Conservation (phyloP, 2,329 filamentous ascomycete species). For the Ophiocordyceps polyrhachis-furcata region DNA sequence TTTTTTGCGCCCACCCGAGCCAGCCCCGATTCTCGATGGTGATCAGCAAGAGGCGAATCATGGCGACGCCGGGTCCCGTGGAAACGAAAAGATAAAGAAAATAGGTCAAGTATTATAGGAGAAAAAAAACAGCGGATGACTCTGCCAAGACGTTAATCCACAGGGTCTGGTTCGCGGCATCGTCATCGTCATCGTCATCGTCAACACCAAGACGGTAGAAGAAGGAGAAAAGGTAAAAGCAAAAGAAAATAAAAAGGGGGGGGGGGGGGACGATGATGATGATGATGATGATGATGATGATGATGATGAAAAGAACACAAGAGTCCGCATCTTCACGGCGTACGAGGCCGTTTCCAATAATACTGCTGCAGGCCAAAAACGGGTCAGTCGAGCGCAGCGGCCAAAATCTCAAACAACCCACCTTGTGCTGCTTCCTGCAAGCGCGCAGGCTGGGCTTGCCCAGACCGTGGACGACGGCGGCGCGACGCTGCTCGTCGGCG, state of each 20-base stretch:
- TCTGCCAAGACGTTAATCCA: background rate
- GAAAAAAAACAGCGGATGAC: background rate
- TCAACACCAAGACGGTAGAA: background rate
- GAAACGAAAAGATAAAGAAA: background rate
- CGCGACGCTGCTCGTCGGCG: slow-evolving; percentile 54
- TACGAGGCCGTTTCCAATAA: slow-evolving; percentile 47
- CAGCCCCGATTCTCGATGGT: background rate
- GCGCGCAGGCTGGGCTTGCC: slow-evolving; percentile 75
- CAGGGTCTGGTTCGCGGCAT: background rate
- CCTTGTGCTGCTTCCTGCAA: slow-evolving; percentile 95
- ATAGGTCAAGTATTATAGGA: background rate
- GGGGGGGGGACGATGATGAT: background rate
- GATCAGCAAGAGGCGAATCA: background rate
- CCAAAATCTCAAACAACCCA: slow-evolving; percentile 23
- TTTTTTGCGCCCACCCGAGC: background rate
- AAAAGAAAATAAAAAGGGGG: background rate
- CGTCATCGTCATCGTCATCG: background rate
- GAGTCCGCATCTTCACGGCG: slow-evolving; percentile 23
- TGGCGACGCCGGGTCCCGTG: background rate
- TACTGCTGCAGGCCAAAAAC: slow-evolving; percentile 33
- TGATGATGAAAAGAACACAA: background rate
- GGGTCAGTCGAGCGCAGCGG: background rate
- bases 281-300: background rate
- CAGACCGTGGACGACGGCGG: slow-evolving; percentile 70
- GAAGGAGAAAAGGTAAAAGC: background rate